Evolutionary conservation across 2,329 filamentous ascomycete genomes (phyloP).

Genomic region (Aspergillus caelatus): DNA sequence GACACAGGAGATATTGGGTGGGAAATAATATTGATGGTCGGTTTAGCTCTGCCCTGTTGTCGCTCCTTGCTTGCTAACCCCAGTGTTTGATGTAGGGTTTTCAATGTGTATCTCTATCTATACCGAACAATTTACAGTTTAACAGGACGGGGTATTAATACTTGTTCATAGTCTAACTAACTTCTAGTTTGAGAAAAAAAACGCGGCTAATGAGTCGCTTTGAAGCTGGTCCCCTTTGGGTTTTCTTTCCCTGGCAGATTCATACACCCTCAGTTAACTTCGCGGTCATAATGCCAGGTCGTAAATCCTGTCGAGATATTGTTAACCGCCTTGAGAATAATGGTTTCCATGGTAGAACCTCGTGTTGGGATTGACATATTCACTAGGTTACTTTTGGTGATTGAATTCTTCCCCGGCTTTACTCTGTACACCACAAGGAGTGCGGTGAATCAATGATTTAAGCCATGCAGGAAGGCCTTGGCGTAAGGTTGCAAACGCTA

Average conservation of each 20-base stretch:
- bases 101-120: no score
- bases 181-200: neutral
- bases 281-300: neutral
- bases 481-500: neutral
- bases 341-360: no score
- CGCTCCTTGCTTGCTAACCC: neutral
- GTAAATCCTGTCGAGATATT: neutral
- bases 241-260: neutral
- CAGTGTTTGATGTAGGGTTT: neutral
- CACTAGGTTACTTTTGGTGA: no score
- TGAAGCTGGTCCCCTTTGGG: neutral
- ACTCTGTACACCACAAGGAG: neutral
- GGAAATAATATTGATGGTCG: neutral
- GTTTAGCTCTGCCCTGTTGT: neutral
- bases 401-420: no score
- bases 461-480: neutral
- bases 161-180: no score
- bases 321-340: no score
- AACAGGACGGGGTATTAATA: no score
- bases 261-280: neutral
- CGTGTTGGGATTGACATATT: no score
- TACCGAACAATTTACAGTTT: no score
- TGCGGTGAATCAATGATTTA: neutral
- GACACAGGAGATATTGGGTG: neutral
- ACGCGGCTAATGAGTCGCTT: neutral